A percentile compares a stretch with the other conserved stretches of the same genome.
Evolutionary conservation across 116 monocot genomes (phyloP).

Genomic region (Trichopus zeylanicus): DNA sequence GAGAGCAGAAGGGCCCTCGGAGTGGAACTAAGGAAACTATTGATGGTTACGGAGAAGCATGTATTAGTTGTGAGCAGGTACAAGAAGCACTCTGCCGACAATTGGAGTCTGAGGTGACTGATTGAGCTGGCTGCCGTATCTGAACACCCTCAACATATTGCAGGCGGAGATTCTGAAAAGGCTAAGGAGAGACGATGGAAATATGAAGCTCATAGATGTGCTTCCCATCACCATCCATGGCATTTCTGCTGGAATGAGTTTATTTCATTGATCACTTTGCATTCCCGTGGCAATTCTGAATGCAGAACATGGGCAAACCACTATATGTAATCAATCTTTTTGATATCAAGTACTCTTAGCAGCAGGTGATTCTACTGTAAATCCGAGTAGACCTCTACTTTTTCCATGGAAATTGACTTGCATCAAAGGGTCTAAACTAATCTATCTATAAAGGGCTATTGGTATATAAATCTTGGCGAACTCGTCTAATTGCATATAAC

Average conservation of each 20-base stretch:
- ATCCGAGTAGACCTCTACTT: too few species aligned
- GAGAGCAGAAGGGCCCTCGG: slow-evolving; percentile 44
- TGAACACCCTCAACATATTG: slow-evolving; percentile 81
- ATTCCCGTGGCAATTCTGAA: too few species aligned
- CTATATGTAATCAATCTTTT: too few species aligned
- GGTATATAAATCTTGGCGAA: too few species aligned
- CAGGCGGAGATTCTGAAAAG: slow-evolving; percentile 80
- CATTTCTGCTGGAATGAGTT: slow-evolving; percentile 92
- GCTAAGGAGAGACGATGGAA: slow-evolving; percentile 57
- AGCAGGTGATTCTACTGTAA: too few species aligned
- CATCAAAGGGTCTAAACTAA: too few species aligned
- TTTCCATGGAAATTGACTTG: too few species aligned
- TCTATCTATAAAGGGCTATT: too few species aligned
- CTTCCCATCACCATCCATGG: slow-evolving; percentile 84
- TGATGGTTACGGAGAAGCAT: slow-evolving; percentile 43
- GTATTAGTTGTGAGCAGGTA: slow-evolving; percentile 64
- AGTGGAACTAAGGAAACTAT: slow-evolving; percentile 38
- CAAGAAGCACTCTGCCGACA: slow-evolving; percentile 55
- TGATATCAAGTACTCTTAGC: too few species aligned
- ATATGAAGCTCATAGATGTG: slow-evolving; percentile 64
- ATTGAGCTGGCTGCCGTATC: slow-evolving; percentile 78
- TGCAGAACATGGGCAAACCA: too few species aligned
- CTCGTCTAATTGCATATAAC: too few species aligned
- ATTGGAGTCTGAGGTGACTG: slow-evolving; percentile 53
- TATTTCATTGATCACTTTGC: too few species aligned